Evolutionary conservation across 2,329 filamentous ascomycete genomes (phyloP), one percentile per base, ranked within the genome.

Genomic region (Ophiocordyceps camponoti-saundersi): DNA sequence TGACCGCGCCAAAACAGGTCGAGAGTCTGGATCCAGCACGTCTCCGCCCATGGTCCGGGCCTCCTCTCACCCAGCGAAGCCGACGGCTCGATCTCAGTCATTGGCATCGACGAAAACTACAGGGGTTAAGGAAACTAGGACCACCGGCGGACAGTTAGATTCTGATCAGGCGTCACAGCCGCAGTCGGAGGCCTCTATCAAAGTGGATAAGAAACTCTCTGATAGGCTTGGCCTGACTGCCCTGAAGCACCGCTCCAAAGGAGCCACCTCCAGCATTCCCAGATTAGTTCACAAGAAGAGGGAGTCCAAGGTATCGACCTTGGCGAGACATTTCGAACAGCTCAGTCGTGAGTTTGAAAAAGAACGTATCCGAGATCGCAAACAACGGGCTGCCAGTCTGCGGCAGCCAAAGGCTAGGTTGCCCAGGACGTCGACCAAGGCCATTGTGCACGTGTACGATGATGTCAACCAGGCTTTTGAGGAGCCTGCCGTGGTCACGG

Each of bases 321-420:
- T 98, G 45, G 87, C 92, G 18, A 86, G 86, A 55, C 92, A 96
- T 61, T 96, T 98, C 59, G 93, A 98, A 62, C 89, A 96, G 61
- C 72, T 98, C 48, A 95, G 88, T 55, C 82, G 89, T 22, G 93
- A 98, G 58, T 98, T 98, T 54, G 88, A 95, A 59, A 94, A 90
- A 56, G 90, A 98, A 64, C 78, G 92, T 42, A 77, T 93, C 53
- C 82, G 85, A 44, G 90, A 96, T 61, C 79, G 85, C 53, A 82
- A 82, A 56, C 83, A 88, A 60, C 72, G 86, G 49, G 85, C 86
- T 23, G 84, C 85, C 43, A 87, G 81, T 57, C 80, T 83, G 58
- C 69, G 73, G 42, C 71, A 76, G 60, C 85, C 86, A 15, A 77
- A 89, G 51, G 86, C 87, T 1, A 90, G 90, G 59, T 64, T 79